Evolutionary conservation across 2,329 filamentous ascomycete genomes (phyloP), one percentile per base, ranked within the genome.

Genomic region (Coniosporium tulheliwenetii): DNA sequence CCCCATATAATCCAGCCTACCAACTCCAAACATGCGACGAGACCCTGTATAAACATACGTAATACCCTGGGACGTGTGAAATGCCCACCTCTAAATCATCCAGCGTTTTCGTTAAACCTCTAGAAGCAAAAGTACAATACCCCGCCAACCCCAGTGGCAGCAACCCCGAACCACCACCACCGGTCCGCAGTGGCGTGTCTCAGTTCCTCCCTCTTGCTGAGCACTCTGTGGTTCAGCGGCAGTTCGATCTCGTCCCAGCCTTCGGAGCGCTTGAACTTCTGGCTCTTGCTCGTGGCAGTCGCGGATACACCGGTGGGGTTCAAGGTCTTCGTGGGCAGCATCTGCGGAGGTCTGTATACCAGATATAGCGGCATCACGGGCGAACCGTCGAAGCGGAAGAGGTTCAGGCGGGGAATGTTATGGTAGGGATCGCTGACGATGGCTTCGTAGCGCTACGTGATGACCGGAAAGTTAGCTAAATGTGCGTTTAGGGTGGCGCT

Each of bases 281-380:
- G 39, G 10, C 47, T 44, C 40, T 37, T 48, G 39, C 51, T 44
- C 42, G 60, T 62, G n/a, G 57, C 51, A 40, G 59, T 66, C 4
- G 55, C 48, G 4, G 57, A 47, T 14, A 60, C 53, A 14, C 50
- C 54, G 1, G 59, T 63, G 1, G 77, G 74, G 51, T 81, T 77
- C 44, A 84, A 63, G 0, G 76, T 81, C 9, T 66, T 65, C 2
- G 79, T 82, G 2, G 79, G 79, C 5, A 83, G 70, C 77, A 84
- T 84, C 51, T 77, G 61, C 0, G 79, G 78, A 5, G 77, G 72
- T 10, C 59, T 66, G 53, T 70, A 75, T 46, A 69, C 71, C 37
- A 81, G 66, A 57, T 79, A 84, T 65, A 85, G 68, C 9, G 79
- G 79, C 48, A 78, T 71, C 60, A 81, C 62, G 9, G 76, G 77